Evolutionary conservation across 2,329 filamentous ascomycete species (phyloP), one percentile per base, ranked within the genome.

Genomic region (Magnaporthiopsis incrustans): DNA sequence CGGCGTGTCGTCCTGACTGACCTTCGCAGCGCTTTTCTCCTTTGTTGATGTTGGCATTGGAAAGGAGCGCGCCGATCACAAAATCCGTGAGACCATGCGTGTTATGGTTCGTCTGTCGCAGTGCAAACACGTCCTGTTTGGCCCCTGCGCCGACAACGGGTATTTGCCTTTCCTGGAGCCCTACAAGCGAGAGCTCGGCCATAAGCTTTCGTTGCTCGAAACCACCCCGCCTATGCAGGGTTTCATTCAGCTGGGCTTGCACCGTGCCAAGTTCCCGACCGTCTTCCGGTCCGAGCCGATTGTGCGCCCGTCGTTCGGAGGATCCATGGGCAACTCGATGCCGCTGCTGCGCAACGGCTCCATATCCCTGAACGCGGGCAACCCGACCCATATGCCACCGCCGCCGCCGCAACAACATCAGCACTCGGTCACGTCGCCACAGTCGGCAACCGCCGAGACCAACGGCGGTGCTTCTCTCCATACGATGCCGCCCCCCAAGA

Each of bases 1-100:
- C 18, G 33, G 26, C 57, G 26, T 58, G 57, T 11, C 57, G 44
- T 53, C 8, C n/a, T 53, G 44, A 56, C 60, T 22, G 30, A 62
- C 62, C 60, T 25, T 32, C 25, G 27, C 35, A 63, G 70, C 73
- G 0, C 68, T 76, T 4, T 76, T 75, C 67, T 72, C 70, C 60
- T 74, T 76, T 64, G 68, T 72, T 60, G 74, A 76, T 63, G 73
- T 76, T 25, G 74, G 73, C 56, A 67, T 67, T 25, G 74, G 73
- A 53, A 75, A 76, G 63, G 73, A 75, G 61, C 71, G 71, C 62
- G 72, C 74, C 27, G 73, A 76, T 44, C 69, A 74, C 64, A 76
- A 74, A 64, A 72, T 74, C 50, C 71, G 72, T 12, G 73, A 74
- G 69, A 70, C 73, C 53, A 69, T 76, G 59, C 70, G 75, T 38